phyloP scores from a whole-genome alignment of 371 early-diverging fungal genomes.

The Mortierella sp. region DNA sequence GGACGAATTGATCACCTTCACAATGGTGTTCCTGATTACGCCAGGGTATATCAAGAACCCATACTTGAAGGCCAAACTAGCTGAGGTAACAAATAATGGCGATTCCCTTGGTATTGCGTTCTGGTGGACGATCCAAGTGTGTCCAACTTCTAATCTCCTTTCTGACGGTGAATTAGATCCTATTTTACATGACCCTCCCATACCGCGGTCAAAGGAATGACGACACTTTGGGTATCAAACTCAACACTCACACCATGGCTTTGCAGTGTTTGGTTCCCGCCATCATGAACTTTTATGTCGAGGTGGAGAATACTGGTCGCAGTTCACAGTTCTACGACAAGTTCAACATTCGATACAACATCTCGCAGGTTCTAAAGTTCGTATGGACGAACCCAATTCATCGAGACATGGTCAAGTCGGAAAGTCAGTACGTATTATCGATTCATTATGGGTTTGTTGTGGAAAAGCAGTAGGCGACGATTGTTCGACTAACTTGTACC shows the following conservation, averaged over 20 bases:
- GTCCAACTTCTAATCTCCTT: too few relatives aligned
- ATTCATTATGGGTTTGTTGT: neutral
- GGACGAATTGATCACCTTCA: slow-evolving; percentile 82
- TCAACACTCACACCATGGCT: slow-evolving; percentile 80
- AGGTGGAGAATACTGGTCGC: slow-evolving; percentile 95
- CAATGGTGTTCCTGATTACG: slow-evolving; percentile 81
- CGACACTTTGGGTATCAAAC: slow-evolving; percentile 74
- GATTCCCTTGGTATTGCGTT: too few relatives aligned
- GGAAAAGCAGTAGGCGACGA: neutral
- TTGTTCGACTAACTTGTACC: neutral
- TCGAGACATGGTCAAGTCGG: slow-evolving; percentile 64
- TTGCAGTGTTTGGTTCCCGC: slow-evolving; percentile 79
- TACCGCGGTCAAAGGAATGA: slow-evolving; percentile 54
- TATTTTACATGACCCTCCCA: slow-evolving; percentile 77
- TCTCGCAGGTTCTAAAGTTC: slow-evolving; percentile 90
- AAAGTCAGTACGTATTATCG: slow-evolving; percentile 65
- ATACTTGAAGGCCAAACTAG: slow-evolving; percentile 91
- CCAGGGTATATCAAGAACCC: slow-evolving; percentile 91
- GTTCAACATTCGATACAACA: slow-evolving; percentile 96
- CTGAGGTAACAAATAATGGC: slow-evolving; percentile 84
- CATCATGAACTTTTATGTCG: slow-evolving; percentile 92
- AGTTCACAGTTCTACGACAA: slow-evolving; percentile 97
- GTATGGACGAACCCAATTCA: slow-evolving; percentile 83
- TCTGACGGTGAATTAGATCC: slow-evolving; percentile 58
- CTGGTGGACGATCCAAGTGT: too few relatives aligned